phyloP scores from a whole-genome alignment of 495 filamentous ascomycete species.

The Lentithecium fluviatile region DNA sequence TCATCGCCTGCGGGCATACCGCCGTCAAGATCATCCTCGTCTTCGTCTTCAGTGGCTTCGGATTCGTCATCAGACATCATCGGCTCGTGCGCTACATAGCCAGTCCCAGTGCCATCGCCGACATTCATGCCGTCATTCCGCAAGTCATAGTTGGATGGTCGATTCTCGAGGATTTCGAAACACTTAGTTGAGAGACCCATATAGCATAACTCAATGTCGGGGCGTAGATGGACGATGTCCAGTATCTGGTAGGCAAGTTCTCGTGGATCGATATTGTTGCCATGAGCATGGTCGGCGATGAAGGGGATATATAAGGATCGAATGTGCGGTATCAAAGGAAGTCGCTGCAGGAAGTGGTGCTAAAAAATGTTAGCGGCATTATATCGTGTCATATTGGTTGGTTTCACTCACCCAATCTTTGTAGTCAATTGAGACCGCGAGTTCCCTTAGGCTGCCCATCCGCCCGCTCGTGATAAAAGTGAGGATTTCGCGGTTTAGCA shows the following conservation, averaged over 20 bases:
- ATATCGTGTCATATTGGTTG: neutral
- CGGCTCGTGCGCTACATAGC: constrained; percentile 32
- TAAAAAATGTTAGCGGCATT: constrained; percentile 44
- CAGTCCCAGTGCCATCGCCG: constrained; percentile 19
- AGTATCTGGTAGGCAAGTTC: constrained; percentile 83
- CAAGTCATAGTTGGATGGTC: constrained; percentile 49
- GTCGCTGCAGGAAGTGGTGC: constrained; percentile 84
- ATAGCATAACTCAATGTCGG: constrained; percentile 80
- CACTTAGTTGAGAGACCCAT: constrained; percentile 79
- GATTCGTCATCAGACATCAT: constrained; percentile 53
- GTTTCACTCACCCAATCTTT: constrained; percentile 74
- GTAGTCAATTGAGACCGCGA: constrained; percentile 75
- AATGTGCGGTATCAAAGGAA: constrained; percentile 73
- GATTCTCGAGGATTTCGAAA: constrained; percentile 80
- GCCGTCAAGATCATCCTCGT: constrained; percentile 45
- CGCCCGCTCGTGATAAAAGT: constrained; percentile 78
- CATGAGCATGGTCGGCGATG: constrained; percentile 64
- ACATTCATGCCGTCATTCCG: constrained; percentile 21
- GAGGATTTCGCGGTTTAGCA: constrained; percentile 70
- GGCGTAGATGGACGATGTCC: constrained; percentile 82
- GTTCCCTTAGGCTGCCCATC: constrained; percentile 73
- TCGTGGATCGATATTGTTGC: constrained; percentile 54
- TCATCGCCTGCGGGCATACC: constrained; percentile 42
- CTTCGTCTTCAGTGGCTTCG: constrained; percentile 49
- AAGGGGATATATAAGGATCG: constrained; percentile 76